phyloP scores from a whole-genome alignment of 768 basidiomycete species.

The Gelatoporia subvermispora region DNA sequence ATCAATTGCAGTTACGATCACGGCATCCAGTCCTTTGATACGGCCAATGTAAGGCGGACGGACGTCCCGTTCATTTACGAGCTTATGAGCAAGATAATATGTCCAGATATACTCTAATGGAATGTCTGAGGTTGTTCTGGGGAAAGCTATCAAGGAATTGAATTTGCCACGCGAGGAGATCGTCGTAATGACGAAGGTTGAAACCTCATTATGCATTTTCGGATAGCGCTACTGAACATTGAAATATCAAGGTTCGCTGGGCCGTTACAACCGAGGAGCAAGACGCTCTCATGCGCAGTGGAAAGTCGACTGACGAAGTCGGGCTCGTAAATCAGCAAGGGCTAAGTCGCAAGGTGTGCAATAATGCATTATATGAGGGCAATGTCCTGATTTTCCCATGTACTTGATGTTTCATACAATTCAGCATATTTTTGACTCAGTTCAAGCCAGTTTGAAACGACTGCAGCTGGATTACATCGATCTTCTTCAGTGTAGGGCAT shows the following conservation, averaged over 20 bases:
- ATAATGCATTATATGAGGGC: neutral
- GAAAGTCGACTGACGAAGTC: slow-evolving; percentile 10
- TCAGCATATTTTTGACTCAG: slow-evolving; percentile 55
- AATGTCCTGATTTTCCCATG: neutral
- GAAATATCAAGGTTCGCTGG: slow-evolving; percentile 1
- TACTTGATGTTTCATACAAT: neutral
- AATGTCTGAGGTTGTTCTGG: slow-evolving; percentile 36
- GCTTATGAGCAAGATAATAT: no score
- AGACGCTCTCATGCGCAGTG: neutral
- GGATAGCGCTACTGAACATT: no score
- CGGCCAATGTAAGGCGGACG: slow-evolving; percentile 21
- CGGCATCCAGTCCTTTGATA: slow-evolving; percentile 35
- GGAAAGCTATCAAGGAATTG: slow-evolving; percentile 39
- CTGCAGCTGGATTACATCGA: slow-evolving; percentile 53
- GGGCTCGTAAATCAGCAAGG: slow-evolving; percentile 37
- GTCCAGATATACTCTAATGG: slow-evolving; percentile 31
- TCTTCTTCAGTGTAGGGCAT: slow-evolving; percentile 42
- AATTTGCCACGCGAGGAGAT: slow-evolving; percentile 40
- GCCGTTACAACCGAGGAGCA: neutral
- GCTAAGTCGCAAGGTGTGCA: slow-evolving; percentile 34
- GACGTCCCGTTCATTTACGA: no score
- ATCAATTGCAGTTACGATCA: slow-evolving; percentile 22
- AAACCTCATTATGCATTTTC: neutral
- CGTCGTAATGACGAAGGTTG: slow-evolving; percentile 44
- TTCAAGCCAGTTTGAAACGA: slow-evolving; percentile 37